Evolutionary conservation across 345 rosid genomes (phyloP).

Genomic region (Draba incana): DNA sequence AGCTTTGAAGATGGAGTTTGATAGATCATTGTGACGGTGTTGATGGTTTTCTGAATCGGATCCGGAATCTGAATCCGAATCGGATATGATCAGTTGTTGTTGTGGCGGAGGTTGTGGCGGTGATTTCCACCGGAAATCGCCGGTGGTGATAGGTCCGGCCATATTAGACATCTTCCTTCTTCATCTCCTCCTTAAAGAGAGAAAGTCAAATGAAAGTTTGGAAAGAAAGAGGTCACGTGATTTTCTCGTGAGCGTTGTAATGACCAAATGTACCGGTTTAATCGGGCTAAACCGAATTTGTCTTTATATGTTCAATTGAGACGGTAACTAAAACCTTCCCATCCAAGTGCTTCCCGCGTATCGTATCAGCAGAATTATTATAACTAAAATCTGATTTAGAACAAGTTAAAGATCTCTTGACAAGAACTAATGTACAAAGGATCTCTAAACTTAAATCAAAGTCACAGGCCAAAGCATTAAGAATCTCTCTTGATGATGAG

Average conservation of each 20-base stretch:
- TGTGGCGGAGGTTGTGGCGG: constrained; percentile 36
- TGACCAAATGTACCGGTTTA: constrained; percentile 19
- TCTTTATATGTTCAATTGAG: background rate
- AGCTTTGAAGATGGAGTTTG: constrained; percentile 76
- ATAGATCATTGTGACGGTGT: constrained; percentile 54
- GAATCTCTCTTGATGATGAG: background rate
- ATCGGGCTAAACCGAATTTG: constrained; percentile 18
- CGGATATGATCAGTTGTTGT: constrained; percentile 31
- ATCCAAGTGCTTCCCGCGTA: no score
- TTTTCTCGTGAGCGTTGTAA: constrained; percentile 22
- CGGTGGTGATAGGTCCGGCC: constrained; percentile 44
- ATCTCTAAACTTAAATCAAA: constrained; percentile 26
- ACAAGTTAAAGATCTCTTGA: constrained; percentile 27
- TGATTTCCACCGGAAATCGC: constrained; percentile 30
- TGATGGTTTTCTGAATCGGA: constrained; percentile 39
- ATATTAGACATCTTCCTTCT: constrained; percentile 28
- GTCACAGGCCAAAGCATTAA: constrained; percentile 25
- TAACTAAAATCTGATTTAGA: no score
- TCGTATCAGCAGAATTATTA: no score
- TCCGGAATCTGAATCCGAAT: constrained; percentile 67
- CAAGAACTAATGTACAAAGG: constrained; percentile 31
- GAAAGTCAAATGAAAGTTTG: background rate
- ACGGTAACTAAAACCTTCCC: no score
- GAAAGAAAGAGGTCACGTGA: constrained; percentile 16
- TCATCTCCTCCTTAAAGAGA: background rate